Evolutionary conservation across 2,329 filamentous ascomycete species (phyloP).

Genomic region (Colletotrichum sp.): DNA sequence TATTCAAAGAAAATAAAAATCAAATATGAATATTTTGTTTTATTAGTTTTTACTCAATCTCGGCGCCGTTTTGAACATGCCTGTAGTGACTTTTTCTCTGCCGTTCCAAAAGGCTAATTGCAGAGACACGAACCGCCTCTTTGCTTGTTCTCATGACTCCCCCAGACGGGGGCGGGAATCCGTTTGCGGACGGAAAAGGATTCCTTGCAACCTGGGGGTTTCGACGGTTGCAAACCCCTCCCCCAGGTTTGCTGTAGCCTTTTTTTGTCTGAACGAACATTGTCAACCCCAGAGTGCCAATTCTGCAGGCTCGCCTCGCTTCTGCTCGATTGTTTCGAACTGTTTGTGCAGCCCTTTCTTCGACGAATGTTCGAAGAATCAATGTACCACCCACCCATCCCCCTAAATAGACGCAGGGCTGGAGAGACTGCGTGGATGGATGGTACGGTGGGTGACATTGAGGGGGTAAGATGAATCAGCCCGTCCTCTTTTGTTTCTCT

Average conservation of each 20-base stretch:
- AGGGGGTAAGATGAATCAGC: background rate
- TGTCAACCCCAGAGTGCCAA: background rate
- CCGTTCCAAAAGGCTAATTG: constrained; percentile 3
- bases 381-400: background rate
- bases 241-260: background rate
- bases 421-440: background rate
- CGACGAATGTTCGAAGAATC: background rate
- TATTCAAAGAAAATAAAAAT: background rate
- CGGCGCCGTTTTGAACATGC: background rate
- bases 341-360: background rate
- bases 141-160: constrained; percentile 14
- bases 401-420: background rate
- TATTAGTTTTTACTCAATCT: background rate
- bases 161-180: background rate
- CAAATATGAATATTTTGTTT: background rate
- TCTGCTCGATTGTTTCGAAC: background rate
- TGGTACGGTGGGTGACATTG: background rate
- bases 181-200: constrained; percentile 14
- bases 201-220: background rate
- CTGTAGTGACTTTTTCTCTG: background rate
- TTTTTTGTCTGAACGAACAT: background rate
- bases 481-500: background rate
- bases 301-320: background rate
- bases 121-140: background rate
- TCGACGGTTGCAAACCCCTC: background rate